Evolutionary conservation across 108 stramenopile species (phyloP).

Genomic region (Cylindrotheca fusiformis): DNA sequence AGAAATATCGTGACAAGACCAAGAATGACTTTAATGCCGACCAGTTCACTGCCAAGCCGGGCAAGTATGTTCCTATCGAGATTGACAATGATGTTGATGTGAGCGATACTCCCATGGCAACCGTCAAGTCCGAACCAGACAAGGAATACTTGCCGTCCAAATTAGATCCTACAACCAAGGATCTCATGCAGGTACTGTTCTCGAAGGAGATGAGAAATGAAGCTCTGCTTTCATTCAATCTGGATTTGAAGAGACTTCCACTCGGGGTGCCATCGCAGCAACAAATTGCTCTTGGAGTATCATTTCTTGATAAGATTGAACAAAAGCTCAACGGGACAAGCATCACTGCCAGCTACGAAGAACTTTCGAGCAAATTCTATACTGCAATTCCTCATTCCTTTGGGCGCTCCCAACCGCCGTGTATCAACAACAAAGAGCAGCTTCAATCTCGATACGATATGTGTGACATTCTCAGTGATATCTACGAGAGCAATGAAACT

Average conservation of each 20-base stretch:
- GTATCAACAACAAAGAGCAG: slow-evolving; percentile 29
- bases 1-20: slow-evolving; percentile 49
- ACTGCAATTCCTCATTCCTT: slow-evolving; percentile 55
- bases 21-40: slow-evolving; percentile 29
- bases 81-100: slow-evolving; percentile 24
- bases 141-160: slow-evolving; percentile 17
- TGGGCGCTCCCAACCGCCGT: slow-evolving; percentile 41
- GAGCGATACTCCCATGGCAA: slow-evolving; percentile 1
- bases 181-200: slow-evolving; percentile 42
- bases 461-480: slow-evolving; percentile 45
- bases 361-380: slow-evolving; percentile 39
- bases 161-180: slow-evolving; percentile 38
- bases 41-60: slow-evolving; percentile 24
- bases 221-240: slow-evolving; percentile 25
- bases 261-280: slow-evolving; percentile 37
- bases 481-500: slow-evolving; percentile 36
- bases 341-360: slow-evolving; percentile 3
- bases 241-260: slow-evolving; percentile 49
- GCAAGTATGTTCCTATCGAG: slow-evolving; percentile 49
- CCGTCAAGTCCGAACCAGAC: neutral
- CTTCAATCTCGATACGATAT: slow-evolving; percentile 44
- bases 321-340: neutral
- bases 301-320: slow-evolving; percentile 1
- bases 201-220: slow-evolving; percentile 54
- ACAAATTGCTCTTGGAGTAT: slow-evolving; percentile 40